Evolutionary conservation across 202 grass and related monocot genomes (phyloP).

Genomic region (Elaeis oleifera): DNA sequence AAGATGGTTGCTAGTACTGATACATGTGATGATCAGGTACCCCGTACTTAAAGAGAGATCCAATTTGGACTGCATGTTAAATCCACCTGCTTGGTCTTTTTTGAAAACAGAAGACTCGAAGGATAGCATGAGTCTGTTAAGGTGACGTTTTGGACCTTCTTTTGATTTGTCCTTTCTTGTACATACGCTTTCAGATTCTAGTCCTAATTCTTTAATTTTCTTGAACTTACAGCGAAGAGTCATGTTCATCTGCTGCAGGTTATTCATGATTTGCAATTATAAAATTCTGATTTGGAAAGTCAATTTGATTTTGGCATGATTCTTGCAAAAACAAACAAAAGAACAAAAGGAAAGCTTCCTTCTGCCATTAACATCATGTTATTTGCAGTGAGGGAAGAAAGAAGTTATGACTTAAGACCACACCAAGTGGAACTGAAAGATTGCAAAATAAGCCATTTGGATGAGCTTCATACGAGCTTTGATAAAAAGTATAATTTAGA

Average conservation of each 20-base stretch:
- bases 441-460: conserved; percentile 33
- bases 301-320: too few species aligned
- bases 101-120: conserved; percentile 30
- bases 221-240: conserved; percentile 55
- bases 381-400: conserved; percentile 36
- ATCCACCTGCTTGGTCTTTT: conserved; percentile 37
- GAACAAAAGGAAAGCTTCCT: conserved; percentile 3
- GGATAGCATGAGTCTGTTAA: conserved; percentile 40
- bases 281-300: neutral
- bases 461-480: conserved; percentile 40
- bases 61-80: conserved; percentile 29
- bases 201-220: conserved; percentile 20
- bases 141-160: conserved; percentile 23
- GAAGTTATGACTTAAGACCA: conserved; percentile 27
- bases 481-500: conserved; percentile 34
- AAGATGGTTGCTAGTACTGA: conserved; percentile 19
- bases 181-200: conserved; percentile 5
- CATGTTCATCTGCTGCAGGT: conserved; percentile 62
- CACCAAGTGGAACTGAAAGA: conserved; percentile 23
- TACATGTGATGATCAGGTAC: conserved; percentile 27
- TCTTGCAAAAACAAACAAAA: too few species aligned
- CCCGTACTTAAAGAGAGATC: conserved; percentile 26
- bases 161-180: conserved; percentile 9
- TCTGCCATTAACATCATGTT: conserved; percentile 18
- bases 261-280: conserved; percentile 16